phyloP scores from a whole-genome alignment of 345 rosid genomes.

The Aethionema arabicum region DNA sequence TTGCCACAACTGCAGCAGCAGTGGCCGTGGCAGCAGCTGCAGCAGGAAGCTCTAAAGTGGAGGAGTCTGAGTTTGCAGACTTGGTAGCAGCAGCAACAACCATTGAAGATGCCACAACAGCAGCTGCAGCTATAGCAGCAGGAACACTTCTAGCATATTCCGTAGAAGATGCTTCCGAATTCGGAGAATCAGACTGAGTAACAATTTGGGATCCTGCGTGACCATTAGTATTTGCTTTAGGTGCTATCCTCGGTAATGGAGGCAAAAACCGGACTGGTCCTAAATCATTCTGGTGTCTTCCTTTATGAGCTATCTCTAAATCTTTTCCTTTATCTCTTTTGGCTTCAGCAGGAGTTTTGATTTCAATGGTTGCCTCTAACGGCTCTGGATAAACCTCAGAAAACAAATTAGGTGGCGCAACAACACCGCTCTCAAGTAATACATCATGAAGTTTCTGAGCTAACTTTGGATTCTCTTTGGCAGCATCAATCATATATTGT shows the following conservation, averaged over 20 bases:
- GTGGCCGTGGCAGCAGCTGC: slow-evolving; percentile 98
- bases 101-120: slow-evolving; percentile 95
- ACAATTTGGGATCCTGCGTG: slow-evolving; percentile 38
- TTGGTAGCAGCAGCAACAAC: slow-evolving; percentile 84
- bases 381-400: slow-evolving; percentile 60
- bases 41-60: slow-evolving; percentile 62
- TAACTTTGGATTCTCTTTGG: slow-evolving; percentile 89
- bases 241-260: slow-evolving; percentile 46
- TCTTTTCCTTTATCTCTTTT: slow-evolving; percentile 42
- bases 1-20: slow-evolving; percentile 92
- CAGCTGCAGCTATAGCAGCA: slow-evolving; percentile 84
- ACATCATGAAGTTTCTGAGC: slow-evolving; percentile 96
- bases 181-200: slow-evolving; percentile 38
- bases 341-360: slow-evolving; percentile 40
- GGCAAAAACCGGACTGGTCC: slow-evolving; percentile 54
- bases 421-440: slow-evolving; percentile 88
- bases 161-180: slow-evolving; percentile 48
- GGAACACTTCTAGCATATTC: slow-evolving; percentile 53
- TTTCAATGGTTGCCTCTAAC: slow-evolving; percentile 46
- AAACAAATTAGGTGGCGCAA: slow-evolving; percentile 84
- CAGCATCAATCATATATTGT: slow-evolving; percentile 90
- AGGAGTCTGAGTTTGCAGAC: slow-evolving; percentile 49
- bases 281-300: slow-evolving; percentile 24
- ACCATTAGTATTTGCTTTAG: slow-evolving; percentile 29
- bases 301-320: slow-evolving; percentile 33